Evolutionary conservation across 169 alveolate species (phyloP), one percentile per base, ranked within the genome.

Genomic region (Plasmodium gaboni): DNA sequence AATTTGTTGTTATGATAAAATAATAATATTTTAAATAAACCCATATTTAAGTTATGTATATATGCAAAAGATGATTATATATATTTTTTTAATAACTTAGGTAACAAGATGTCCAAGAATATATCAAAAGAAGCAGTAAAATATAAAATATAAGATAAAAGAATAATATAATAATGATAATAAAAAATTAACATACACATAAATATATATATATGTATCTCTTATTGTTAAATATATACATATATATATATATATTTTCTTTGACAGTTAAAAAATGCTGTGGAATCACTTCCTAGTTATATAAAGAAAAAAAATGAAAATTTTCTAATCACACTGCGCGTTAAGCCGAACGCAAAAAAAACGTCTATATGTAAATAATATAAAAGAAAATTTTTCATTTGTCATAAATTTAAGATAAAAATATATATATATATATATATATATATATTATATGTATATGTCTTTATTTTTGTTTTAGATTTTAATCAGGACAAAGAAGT

Each of bases 401-500:
- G 4, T 32, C 44, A 4, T 32, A 3, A 32, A 32, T 32, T 32
- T 32, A 32, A 32, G 7, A 32, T 32, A 32, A 32, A 0, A 1
- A 32, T 32, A 32, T 32, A 32, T 32, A 0, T 5, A 32, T 32
- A 32, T 32, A 32, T 32, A 32, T 32, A 32, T 32, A 32, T 32
- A 32, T 24, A 24, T 24, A 24, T 24, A 24, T 24, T 73, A 7
- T 9, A 57, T 42, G 19, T 74, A 19, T 32, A 5, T 32, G 44
- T 32, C 24, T 76, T 24, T 48, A 38, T 73, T 57, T 83, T 46
- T 22, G 2, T 19, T 42, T 70, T 90, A 89, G 85, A 64, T 69
- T 59, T 86, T 88, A 42, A 64, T 90, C 61, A 74, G 44, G 73
- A 78, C 46, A 94, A 87, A 73, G 96, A 94, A 63, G 95, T 92